Percentiles rank a stretch among this genome's conserved stretches.
Evolutionary conservation across 495 filamentous ascomycete species (phyloP).

Genomic region (Podospora appendiculata): DNA sequence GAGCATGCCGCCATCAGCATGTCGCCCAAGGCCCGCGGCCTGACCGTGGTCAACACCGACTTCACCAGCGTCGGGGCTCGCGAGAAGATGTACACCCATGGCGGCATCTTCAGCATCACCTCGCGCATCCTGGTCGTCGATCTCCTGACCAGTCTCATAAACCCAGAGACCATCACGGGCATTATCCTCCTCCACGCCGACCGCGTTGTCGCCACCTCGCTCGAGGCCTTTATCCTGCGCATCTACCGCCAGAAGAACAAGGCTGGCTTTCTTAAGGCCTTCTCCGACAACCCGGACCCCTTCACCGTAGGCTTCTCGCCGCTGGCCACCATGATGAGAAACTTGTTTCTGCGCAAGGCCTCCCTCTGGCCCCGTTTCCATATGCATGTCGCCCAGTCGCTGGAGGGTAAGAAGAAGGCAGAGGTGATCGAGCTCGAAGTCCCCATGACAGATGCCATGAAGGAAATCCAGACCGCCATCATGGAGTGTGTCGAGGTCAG

Average conservation of each 20-base stretch:
- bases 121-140: constrained; percentile 93
- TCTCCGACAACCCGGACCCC: constrained; percentile 89
- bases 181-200: constrained; percentile 87
- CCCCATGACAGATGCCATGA: constrained; percentile 94
- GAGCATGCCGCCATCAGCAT: constrained; percentile 84
- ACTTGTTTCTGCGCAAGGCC: constrained; percentile 81
- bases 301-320: constrained; percentile 88
- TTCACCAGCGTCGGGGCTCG: constrained; percentile 76
- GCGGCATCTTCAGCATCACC: constrained; percentile 93
- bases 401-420: constrained; percentile 88
- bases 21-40: constrained; percentile 66
- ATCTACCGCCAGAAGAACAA: constrained; percentile 93
- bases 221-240: constrained; percentile 91
- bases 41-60: constrained; percentile 92
- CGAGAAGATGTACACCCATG: constrained; percentile 81
- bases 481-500: constrained; percentile 95
- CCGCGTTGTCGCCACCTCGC: constrained; percentile 74
- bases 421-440: constrained; percentile 96
- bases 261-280: constrained; percentile 87
- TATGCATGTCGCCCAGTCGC: constrained; percentile 73
- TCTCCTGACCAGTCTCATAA: constrained; percentile 73
- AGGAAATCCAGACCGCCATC: constrained; percentile 84
- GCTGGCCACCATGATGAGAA: constrained; percentile 83
- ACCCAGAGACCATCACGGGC: constrained; percentile 81
- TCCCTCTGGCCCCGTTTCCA: constrained; percentile 96